Base-by-base conservation (phyloP, 2,329 filamentous ascomycete genomes). In the Fusarium sulawesiense region DNA sequence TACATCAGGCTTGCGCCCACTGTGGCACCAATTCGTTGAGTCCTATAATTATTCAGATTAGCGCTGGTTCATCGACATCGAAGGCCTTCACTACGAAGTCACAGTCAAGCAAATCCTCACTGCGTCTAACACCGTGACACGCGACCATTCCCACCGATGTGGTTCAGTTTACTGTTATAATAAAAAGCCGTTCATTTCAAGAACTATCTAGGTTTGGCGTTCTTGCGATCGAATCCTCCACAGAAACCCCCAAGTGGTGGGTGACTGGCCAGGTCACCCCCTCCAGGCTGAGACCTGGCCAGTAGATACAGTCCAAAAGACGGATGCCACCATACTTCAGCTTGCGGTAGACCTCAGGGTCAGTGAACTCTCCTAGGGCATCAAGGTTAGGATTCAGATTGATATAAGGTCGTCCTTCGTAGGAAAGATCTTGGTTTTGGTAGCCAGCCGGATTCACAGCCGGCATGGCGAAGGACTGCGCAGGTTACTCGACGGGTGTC, bases 1-100 rank as follows among this genome's bases (percentile, higher is more conserved):
- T 70, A 60, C 16, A 69, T 73, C 6, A 73, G 70, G n/a, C 51
- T 73, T 41, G 70, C 64, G 6, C 70, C 70, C 1, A 61, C 70
- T 7, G 64, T 73, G 4, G 37, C 55, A 16, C 67, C 70, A 12
- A 71, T 73, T 6, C 60, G 41, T 8, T 44, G 49, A 47, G 68
- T 27, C 34, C 34, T 0, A 11, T 1, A 37, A 0, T 18, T 11
- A 37, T 11, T 9, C 4, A n/a, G 32, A 37, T 37, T 3, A 0
- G 16, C 16, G 16, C 16, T 37, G 16, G 32, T n/a, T 37, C 6
- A 2, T 37, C 9, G 32, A n/a, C 32, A 9, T 18, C 5, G 16
- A 37, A 37, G 32, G 32, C 3, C 3, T n/a, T 1, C 9, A 61
- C 58, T 6, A 14, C 5, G 1, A n/a, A 11, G 32, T 37, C 8